Evolutionary conservation across 371 early-diverging fungal genomes (phyloP), one percentile per base, ranked within the genome.

Genomic region (Apophysomyces elegans): DNA sequence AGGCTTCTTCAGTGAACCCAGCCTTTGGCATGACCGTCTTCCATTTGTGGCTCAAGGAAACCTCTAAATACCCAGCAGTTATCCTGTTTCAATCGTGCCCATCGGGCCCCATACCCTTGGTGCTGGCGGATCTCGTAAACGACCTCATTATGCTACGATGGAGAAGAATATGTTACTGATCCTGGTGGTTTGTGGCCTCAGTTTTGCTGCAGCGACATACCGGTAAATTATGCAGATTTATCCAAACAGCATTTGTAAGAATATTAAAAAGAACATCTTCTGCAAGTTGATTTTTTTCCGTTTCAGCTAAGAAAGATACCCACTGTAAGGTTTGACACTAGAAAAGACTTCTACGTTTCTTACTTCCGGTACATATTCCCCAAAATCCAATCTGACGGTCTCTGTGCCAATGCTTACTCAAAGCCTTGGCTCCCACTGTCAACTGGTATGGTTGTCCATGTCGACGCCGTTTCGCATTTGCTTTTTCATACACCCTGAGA

Each of bases 391-490:
- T 44, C 59, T 70, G 59, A 38, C 63, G 45, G 58, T 80, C 80
- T 8, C 80, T 71, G 67, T 80, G 80, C 70, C 70, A 77, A 59
- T 80, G 80, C 45, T 80, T 80, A 54, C 77, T 75, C 36, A 77
- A 56, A 0, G 80, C 77, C 57, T 75, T 80, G 9, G 76, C 80
- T 12, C 80, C 80, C 2, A 77, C 76, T 8, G 77, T 74, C 36
- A 80, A 61, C 39, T 63, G 56, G 56, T 69, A 57, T 5, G 62
- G 63, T 21, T 67, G 56, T 5, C 56, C 58, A 36, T 61, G 59
- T 46, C 66, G 63, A 7, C 64, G 44, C 5, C 61, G 57, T 57
- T 62, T 63, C 7, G 64, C 60, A 14, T 45, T 63, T 39, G 45
- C 18, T 57, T 64, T 65, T 36, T 62, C 59, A 39, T 75, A 58